These are phyloP conservation scores for Calonectria fujianensis DNA, from an alignment of 2,329 filamentous ascomycete species.

Conservation along the genomic window DNA sequence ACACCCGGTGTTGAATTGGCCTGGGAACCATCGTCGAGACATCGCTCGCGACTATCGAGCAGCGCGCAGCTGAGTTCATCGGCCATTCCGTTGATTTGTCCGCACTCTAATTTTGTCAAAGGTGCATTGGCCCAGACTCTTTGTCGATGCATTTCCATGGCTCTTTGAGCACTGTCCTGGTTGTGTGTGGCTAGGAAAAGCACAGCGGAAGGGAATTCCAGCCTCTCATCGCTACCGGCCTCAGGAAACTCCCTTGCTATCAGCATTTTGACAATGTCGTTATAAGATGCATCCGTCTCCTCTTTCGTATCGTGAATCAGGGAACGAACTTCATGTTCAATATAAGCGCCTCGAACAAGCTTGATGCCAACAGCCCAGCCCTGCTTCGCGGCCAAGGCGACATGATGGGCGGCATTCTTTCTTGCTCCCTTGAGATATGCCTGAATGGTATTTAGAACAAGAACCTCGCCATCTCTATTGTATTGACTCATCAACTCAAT, in stretches of 20 bases:
- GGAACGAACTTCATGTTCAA: conserved; percentile 66
- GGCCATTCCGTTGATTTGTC: conserved; percentile 74
- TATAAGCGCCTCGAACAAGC: conserved; percentile 73
- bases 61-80: conserved; percentile 71
- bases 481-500: conserved; percentile 59
- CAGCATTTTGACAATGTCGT: conserved; percentile 66
- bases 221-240: conserved; percentile 28
- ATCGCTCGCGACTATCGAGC: conserved; percentile 56
- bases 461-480: conserved; percentile 59
- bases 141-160: conserved; percentile 64
- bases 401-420: conserved; percentile 63
- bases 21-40: conserved; percentile 10
- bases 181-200: conserved; percentile 73
- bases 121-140: conserved; percentile 58
- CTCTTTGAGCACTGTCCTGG: conserved; percentile 59
- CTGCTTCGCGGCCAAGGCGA: conserved; percentile 65
- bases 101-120: conserved; percentile 63
- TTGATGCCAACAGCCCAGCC: conserved; percentile 73
- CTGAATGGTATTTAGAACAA: conserved; percentile 71
- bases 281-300: conserved; percentile 70
- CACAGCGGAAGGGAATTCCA: conserved; percentile 64
- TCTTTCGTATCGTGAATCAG: conserved; percentile 70
- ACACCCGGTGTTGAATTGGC: conserved; percentile 47
- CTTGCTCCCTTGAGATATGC: conserved; percentile 70
- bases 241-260: conserved; percentile 58